Percentiles rank a stretch among this genome's conserved stretches.
Evolutionary conservation across 192 early-diverging fungal species (phyloP).

Genomic region (Hyaloraphidium curvatum): DNA sequence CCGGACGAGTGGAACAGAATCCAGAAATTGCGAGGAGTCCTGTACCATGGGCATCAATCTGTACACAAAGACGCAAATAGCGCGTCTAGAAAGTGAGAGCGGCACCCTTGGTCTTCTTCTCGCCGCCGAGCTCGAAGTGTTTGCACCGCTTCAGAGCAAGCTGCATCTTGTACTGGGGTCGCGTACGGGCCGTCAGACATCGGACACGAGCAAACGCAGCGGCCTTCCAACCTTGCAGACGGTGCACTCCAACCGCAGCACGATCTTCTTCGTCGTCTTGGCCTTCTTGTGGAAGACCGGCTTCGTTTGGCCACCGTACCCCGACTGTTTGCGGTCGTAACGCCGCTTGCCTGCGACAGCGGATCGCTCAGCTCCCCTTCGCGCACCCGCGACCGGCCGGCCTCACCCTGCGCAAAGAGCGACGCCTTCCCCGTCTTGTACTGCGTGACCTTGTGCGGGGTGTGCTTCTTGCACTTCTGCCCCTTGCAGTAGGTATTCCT

Average conservation of each 20-base stretch:
- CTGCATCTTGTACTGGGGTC: constrained; percentile 81
- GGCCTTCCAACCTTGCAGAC: constrained; percentile 90
- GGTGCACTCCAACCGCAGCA: constrained; percentile 95
- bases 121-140: constrained; percentile 99
- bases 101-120: constrained; percentile 84
- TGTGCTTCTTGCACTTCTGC: constrained; percentile 94
- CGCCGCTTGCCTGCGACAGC: constrained; percentile 68
- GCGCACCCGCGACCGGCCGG: no score
- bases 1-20: no score
- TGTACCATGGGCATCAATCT: no score
- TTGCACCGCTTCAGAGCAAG: constrained; percentile 96
- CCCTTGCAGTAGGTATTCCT: constrained; percentile 99
- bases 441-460: constrained; percentile 98
- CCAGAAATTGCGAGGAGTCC: no score
- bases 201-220: no score
- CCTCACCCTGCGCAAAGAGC: constrained; percentile 94
- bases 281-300: constrained; percentile 99
- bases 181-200: no score
- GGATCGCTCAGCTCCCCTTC: no score
- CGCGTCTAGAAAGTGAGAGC: constrained; percentile 67
- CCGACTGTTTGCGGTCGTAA: constrained; percentile 97
- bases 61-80: constrained; percentile 2
- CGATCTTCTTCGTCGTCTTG: constrained; percentile 99
- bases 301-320: constrained; percentile 99
- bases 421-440: constrained; percentile 99